Evolutionary conservation across 352 stramenopile genomes (phyloP).

Genomic region (Globisporangium nodosum): DNA sequence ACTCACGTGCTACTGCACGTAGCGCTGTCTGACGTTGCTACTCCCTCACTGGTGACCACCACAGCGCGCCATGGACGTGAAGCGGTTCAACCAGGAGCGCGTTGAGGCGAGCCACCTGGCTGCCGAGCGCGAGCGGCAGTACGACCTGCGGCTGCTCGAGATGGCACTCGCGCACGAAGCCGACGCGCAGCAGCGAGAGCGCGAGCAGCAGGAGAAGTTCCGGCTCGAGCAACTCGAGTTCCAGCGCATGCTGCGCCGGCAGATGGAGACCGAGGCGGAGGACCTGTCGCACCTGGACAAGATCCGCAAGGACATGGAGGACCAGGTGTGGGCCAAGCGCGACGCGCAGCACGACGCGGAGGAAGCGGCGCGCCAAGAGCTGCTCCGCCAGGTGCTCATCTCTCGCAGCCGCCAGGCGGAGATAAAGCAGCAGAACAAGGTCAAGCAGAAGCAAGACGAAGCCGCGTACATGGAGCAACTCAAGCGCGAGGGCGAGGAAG

Average conservation of each 20-base stretch:
- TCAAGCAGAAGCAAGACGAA: slow-evolving; percentile 40
- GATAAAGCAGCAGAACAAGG: slow-evolving; percentile 32
- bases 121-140: slow-evolving; percentile 55
- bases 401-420: slow-evolving; percentile 53
- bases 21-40: slow-evolving; percentile 1
- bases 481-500: slow-evolving; percentile 65
- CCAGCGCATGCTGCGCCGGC: slow-evolving; percentile 60
- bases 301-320: slow-evolving; percentile 79
- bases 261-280: slow-evolving; percentile 72
- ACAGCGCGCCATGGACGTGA: slow-evolving; percentile 62
- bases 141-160: slow-evolving; percentile 55
- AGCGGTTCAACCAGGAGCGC: slow-evolving; percentile 67
- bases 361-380: slow-evolving; percentile 61
- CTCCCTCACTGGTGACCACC: background rate
- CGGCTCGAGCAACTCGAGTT: slow-evolving; percentile 72
- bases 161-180: slow-evolving; percentile 55
- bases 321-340: slow-evolving; percentile 68
- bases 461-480: slow-evolving; percentile 56
- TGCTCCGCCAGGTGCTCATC: slow-evolving; percentile 62
- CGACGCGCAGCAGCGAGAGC: slow-evolving; percentile 47
- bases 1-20: background rate
- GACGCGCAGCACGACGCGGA: slow-evolving; percentile 69
- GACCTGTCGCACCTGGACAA: slow-evolving; percentile 60
- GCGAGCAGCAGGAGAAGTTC: slow-evolving; percentile 58
- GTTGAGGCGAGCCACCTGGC: slow-evolving; percentile 35